A percentile compares a stretch with the other conserved stretches of the same genome.
Evolutionary conservation across 495 filamentous ascomycete genomes (phyloP).

Genomic region (Niebla homalea): DNA sequence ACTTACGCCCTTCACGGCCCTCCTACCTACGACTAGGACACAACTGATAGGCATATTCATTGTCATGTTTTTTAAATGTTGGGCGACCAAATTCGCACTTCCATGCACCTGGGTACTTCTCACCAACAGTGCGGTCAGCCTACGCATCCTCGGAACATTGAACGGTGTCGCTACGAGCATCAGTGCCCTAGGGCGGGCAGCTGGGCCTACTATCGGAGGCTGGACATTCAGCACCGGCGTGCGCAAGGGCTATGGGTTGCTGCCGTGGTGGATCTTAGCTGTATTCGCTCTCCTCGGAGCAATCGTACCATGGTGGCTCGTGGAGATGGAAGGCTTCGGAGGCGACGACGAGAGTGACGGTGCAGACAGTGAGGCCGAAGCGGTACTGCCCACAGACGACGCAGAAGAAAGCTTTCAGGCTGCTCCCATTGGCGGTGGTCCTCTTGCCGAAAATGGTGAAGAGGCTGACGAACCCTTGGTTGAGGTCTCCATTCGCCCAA

Average conservation of each 20-base stretch:
- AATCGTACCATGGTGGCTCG: conserved; percentile 54
- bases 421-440: not conserved
- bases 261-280: conserved; percentile 67
- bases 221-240: conserved; percentile 57
- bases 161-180: conserved; percentile 79
- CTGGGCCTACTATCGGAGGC: conserved; percentile 58
- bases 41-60: conserved; percentile 31
- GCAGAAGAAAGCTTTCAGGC: conserved; percentile 14
- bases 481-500: too few relatives aligned
- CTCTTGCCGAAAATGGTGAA: conserved; percentile 1
- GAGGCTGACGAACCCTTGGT: too few relatives aligned
- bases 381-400: too few relatives aligned
- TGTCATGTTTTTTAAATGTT: conserved; percentile 54
- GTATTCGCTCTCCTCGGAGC: conserved; percentile 45
- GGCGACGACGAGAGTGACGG: conserved; percentile 24
- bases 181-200: conserved; percentile 61
- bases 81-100: conserved; percentile 65
- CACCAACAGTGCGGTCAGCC: conserved; percentile 69
- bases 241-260: conserved; percentile 53
- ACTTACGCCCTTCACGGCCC: conserved; percentile 55
- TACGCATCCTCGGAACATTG: conserved; percentile 70
- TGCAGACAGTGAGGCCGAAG: too few relatives aligned
- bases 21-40: conserved; percentile 24
- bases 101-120: conserved; percentile 76
- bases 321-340: conserved; percentile 64